phyloP scores from a whole-genome alignment of 2,329 filamentous ascomycete species.

The Fusarium anguioides region DNA sequence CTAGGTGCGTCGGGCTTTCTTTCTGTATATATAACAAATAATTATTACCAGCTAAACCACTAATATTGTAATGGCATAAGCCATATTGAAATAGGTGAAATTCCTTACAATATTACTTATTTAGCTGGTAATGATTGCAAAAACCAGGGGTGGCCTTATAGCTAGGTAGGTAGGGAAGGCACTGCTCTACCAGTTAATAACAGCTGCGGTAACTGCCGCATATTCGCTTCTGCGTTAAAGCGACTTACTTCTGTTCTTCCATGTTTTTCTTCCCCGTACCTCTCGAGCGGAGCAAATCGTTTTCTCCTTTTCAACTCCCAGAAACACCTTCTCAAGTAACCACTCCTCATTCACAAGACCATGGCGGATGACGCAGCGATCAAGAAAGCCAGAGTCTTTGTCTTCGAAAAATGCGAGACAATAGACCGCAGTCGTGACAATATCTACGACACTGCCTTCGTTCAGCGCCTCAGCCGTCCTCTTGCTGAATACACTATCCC shows the following conservation, averaged over 20 bases:
- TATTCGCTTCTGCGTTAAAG: background rate
- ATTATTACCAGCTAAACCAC: no score
- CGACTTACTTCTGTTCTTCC: background rate
- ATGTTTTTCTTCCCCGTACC: background rate
- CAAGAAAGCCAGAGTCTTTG: background rate
- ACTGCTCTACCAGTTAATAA: background rate
- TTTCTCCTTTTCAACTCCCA: background rate
- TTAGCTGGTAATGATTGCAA: no score
- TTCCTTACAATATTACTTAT: no score
- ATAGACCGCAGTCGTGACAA: background rate
- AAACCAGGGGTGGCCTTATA: no score
- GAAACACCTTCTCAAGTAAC: background rate
- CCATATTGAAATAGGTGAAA: no score
- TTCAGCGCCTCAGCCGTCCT: background rate
- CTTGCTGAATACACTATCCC: background rate
- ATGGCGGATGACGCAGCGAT: background rate
- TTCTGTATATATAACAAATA: no score
- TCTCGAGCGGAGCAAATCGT: background rate
- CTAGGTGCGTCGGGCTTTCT: no score
- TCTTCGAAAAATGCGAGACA: conserved; percentile 11
- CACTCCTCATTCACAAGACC: background rate
- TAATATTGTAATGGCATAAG: no score
- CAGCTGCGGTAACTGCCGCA: background rate
- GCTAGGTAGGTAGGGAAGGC: no score
- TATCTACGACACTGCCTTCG: conserved; percentile 1